phyloP scores from a whole-genome alignment of 768 basidiomycete species.

The Tricholoma sp. region DNA sequence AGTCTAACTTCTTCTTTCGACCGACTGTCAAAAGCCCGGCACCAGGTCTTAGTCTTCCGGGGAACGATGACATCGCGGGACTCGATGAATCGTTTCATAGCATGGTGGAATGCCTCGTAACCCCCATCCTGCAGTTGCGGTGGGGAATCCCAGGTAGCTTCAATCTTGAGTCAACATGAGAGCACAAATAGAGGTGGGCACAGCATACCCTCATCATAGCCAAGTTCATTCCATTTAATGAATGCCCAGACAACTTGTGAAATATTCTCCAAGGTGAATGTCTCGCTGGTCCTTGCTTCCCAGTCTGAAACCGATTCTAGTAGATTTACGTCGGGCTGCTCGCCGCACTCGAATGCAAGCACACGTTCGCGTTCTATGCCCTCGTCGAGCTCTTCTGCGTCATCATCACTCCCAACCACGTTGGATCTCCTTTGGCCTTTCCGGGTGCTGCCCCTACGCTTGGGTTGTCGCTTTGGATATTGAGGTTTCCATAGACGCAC shows the following conservation, averaged over 20 bases:
- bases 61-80: conserved; percentile 60
- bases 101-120: conserved; percentile 61
- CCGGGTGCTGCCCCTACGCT: conserved; percentile 18
- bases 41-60: conserved; percentile 36
- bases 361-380: conserved; percentile 26
- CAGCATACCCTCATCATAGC: conserved; percentile 85
- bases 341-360: conserved; percentile 51
- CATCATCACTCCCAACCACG: conserved; percentile 22
- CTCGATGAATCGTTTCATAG: conserved; percentile 61
- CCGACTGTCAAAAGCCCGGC: conserved; percentile 46
- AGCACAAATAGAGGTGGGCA: neutral
- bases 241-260: conserved; percentile 74
- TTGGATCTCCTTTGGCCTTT: conserved; percentile 21
- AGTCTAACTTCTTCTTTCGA: conserved; percentile 48
- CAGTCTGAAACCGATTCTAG: conserved; percentile 62
- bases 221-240: conserved; percentile 89
- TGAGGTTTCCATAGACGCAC: conserved; percentile 59
- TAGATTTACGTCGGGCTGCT: conserved; percentile 51
- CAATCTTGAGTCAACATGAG: conserved; percentile 2
- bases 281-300: conserved; percentile 38
- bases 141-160: conserved; percentile 94
- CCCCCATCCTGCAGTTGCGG: conserved; percentile 53
- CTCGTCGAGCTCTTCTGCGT: conserved; percentile 24
- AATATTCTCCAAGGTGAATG: conserved; percentile 45
- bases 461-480: conserved; percentile 6